Base-by-base conservation (phyloP, 306 rosid genomes). In the Prunus campanulata region DNA sequence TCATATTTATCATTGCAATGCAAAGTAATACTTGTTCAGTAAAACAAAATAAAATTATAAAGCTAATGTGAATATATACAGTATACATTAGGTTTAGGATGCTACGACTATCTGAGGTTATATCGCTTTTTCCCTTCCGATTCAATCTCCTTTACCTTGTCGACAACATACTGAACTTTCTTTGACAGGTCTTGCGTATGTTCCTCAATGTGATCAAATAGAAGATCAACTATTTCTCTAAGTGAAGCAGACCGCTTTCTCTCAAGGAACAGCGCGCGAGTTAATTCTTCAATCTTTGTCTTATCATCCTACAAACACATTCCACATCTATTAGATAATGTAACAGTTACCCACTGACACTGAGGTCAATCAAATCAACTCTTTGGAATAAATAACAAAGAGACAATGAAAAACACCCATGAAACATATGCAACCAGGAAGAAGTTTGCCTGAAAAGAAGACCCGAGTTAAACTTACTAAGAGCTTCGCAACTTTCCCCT, bases 241-340 rank as follows among this genome's bases (percentile, higher is more conserved):
- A 83, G 78, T 11, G 86, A 79, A 74, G 83, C 78, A 47, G 80
- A 83, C 30, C 80, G 77, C 83, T 83, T 59, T 75, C 74, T 83
- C 83, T 78, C 86, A 3, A 71, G 78, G 66, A 78, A 75, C 65
- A 83, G 74, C 74, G 78, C 77, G 4, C 3, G 51, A 16, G 77
- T 83, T 74, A 78, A 60, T 49, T 83, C 80, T 83, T 70, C 77
- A 54, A 83, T 56, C 80, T 67, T 78, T 39, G 39, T 48, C 46
- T 67, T 75, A 60, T 78, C 83, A 32, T 70, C 74, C 86, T 78
- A 50, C 57, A 70, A 24, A 47, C 32, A 48, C 15, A 30, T n/a
- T 71, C 50, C 54, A 32, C 50, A 39, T 22, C 7, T 71, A 15
- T 20, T 30, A 54, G 11, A 6, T 11, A 3, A 52, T 11, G 75